Conservation (phyloP, 2,329 filamentous ascomycete species). For the Epichloe baconii region DNA sequence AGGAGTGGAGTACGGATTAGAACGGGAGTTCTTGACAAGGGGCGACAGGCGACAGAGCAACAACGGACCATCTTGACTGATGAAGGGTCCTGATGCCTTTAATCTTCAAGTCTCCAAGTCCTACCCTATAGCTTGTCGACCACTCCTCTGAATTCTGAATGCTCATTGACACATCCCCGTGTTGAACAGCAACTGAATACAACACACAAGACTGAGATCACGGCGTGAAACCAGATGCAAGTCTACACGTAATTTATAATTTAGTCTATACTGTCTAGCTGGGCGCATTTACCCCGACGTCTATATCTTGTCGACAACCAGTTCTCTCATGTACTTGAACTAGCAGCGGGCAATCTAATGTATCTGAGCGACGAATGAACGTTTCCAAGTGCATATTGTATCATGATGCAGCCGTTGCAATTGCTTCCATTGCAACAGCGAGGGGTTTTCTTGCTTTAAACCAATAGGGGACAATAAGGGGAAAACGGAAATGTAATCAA, state of each 20-base stretch:
- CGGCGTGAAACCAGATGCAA: too few species aligned
- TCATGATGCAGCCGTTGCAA: background rate
- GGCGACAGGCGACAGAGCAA: too few species aligned
- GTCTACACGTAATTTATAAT: background rate
- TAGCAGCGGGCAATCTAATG: background rate
- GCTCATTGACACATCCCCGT: too few species aligned
- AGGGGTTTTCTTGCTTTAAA: background rate
- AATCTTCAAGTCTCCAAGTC: too few species aligned
- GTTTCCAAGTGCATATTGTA: background rate
- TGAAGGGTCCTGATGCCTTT: too few species aligned
- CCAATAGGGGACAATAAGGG: background rate
- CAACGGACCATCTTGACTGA: too few species aligned
- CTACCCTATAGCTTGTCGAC: too few species aligned
- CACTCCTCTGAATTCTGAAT: too few species aligned
- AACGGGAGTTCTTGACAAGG: too few species aligned
- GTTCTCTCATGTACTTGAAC: background rate
- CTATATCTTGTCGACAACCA: background rate
- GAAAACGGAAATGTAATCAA: background rate
- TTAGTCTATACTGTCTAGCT: background rate
- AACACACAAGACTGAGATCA: too few species aligned
- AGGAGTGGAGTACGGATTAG: too few species aligned
- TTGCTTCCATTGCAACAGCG: background rate
- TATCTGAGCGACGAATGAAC: background rate
- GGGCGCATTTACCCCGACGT: background rate
- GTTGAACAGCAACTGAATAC: too few species aligned